Evolutionary conservation across 495 filamentous ascomycete genomes (phyloP), one percentile per base, ranked within the genome.

Genomic region (Physcia stellaris): DNA sequence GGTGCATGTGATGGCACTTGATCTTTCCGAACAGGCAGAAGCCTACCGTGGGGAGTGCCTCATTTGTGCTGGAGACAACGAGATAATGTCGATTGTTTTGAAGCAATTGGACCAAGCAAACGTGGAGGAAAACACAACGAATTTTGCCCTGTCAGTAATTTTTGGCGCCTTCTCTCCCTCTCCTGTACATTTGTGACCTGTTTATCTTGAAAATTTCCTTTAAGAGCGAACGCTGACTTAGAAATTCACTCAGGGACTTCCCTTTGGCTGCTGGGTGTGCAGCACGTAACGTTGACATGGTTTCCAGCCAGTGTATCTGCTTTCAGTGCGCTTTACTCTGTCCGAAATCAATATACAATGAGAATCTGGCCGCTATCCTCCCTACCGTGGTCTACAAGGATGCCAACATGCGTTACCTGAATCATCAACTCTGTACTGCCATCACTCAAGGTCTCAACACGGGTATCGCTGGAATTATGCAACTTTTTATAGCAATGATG

Each of bases 11-110:
- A 34, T 43, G 7, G 29, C 20, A 12, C 33, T 52, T 6, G 32
- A 53, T 32, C 24, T 50, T 2, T 37, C 27, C 3, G 37, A 39
- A 10, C 29, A 29, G 23, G 21, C 41, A 0, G 35, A 53, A 2
- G 34, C 46, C 12, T 62, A 43, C 42, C 47, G 35, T n/a, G 55
- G 55, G 2, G 51, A 43, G 18, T 62, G 59, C 26, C 30, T 35
- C 2, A 51, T 62, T 22, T 62, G 59, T 40, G 62, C 49, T 35
- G 59, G 58, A 31, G 52, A 56, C 13, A 29, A 60, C 4, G 32
- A 44, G 2, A 36, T 53, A 26, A 55, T 62, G 45, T 50, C 55
- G 10, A 45, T 62, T 37, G 53, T 52, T 13, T 39, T 62, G 16
- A 62, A 62, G 37, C 42, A 49, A 2, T 48, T 57, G 3, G 46